Evolutionary conservation across 176 grass and related monocot genomes (phyloP).

Genomic region (Secale cereale): DNA sequence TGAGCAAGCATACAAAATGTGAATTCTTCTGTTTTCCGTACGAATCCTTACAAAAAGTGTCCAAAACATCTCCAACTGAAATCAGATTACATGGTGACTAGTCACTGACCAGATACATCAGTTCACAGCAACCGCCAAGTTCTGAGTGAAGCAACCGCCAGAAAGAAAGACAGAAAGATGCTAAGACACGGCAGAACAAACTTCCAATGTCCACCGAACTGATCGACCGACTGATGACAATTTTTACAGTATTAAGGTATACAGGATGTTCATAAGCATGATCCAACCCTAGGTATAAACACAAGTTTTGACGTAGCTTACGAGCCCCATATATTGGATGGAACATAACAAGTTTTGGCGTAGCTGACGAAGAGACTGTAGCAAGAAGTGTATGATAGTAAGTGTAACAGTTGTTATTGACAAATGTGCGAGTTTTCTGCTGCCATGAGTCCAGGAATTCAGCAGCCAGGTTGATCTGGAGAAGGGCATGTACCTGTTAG

Average conservation of each 20-base stretch:
- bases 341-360: background rate
- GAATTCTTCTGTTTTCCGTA: no score
- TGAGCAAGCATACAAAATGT: no score
- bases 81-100: background rate
- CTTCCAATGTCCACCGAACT: no score
- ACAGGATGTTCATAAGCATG: no score
- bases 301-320: no score
- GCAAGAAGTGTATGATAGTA: background rate
- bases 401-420: background rate
- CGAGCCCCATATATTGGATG: background rate
- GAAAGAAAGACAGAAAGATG: no score
- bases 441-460: background rate
- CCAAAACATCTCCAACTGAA: background rate
- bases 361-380: no score
- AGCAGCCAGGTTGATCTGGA: background rate
- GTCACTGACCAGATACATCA: background rate
- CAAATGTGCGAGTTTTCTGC: background rate
- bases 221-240: no score
- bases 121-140: background rate
- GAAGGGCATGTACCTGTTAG: background rate
- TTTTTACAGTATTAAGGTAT: no score
- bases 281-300: no score
- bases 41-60: background rate
- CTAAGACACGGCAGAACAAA: no score
- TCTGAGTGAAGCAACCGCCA: no score